Conservation (phyloP, 768 basidiomycete species). For the Kwoniella dejecticola region DNA sequence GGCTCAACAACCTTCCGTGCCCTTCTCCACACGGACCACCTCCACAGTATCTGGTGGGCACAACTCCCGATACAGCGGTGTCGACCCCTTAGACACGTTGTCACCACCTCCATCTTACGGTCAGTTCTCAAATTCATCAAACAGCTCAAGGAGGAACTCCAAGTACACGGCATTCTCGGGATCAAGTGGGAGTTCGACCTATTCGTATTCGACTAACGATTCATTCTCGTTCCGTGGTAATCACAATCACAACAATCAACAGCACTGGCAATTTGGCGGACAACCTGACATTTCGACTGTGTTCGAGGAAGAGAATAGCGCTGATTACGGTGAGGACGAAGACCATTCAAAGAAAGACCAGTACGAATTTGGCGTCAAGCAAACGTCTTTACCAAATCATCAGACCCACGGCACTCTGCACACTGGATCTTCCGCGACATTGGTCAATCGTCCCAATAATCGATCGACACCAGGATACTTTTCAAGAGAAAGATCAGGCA, state of each 20-base stretch:
- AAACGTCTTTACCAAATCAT: neutral
- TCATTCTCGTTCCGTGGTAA: slow-evolving; percentile 26
- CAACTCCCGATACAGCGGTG: neutral
- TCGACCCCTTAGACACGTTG: slow-evolving; percentile 10
- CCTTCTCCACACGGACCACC: slow-evolving; percentile 31
- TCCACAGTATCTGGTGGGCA: slow-evolving; percentile 8
- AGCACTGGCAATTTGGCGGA: slow-evolving; percentile 24
- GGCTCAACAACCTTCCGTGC: slow-evolving; percentile 30
- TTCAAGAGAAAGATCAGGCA: slow-evolving; percentile 11
- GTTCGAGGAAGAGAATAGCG: slow-evolving; percentile 38
- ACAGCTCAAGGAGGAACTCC: slow-evolving; percentile 25
- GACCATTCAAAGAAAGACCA: slow-evolving; percentile 2
- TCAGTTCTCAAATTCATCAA: slow-evolving; percentile 7
- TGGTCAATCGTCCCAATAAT: slow-evolving; percentile 17
- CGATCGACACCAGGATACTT: slow-evolving; percentile 12
- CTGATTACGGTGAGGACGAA: slow-evolving; percentile 15
- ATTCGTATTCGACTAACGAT: slow-evolving; percentile 29
- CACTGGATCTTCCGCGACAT: slow-evolving; percentile 19
- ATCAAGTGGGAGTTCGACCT: slow-evolving; percentile 24
- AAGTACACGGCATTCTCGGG: slow-evolving; percentile 34
- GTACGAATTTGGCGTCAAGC: slow-evolving; percentile 11
- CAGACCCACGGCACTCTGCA: slow-evolving; percentile 1
- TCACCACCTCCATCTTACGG: slow-evolving; percentile 20
- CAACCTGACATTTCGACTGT: slow-evolving; percentile 48
- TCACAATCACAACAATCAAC: slow-evolving; percentile 12